phyloP scores from a whole-genome alignment of 371 early-diverging fungal species.

The Lichtheimia ornata region DNA sequence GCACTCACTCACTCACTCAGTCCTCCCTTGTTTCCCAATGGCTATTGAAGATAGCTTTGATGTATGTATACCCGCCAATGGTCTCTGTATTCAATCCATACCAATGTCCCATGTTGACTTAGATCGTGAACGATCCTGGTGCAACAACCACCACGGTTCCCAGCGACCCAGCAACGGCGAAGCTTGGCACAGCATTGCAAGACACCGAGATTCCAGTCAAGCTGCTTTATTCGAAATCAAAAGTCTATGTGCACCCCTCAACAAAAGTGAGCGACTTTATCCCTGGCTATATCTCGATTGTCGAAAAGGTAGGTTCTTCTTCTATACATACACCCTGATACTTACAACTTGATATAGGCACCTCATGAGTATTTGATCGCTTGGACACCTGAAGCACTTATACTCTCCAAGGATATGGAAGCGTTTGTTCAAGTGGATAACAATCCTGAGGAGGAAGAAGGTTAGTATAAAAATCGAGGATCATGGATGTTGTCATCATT shows the following conservation, averaged over 20 bases:
- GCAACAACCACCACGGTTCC: not conserved
- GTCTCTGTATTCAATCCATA: not conserved
- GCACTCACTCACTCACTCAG: not conserved
- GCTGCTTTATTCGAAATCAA: slow-evolving; percentile 47
- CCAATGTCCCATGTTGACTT: not conserved
- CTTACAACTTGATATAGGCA: slow-evolving; percentile 13
- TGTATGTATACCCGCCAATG: not conserved
- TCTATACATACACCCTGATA: not conserved
- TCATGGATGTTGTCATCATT: not conserved
- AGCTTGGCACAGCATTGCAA: not conserved
- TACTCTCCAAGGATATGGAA: slow-evolving; percentile 39
- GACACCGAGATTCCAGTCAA: slow-evolving; percentile 25
- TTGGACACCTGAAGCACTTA: slow-evolving; percentile 48
- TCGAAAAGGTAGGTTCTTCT: slow-evolving; percentile 32
- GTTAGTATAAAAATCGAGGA: slow-evolving; percentile 10
- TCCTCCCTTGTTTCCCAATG: not conserved
- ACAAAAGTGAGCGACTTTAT: slow-evolving; percentile 30
- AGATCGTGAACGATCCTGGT: slow-evolving; percentile 19
- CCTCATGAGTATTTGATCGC: slow-evolving; percentile 38
- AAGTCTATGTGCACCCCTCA: slow-evolving; percentile 52
- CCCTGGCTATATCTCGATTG: slow-evolving; percentile 45
- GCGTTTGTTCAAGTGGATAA: slow-evolving; percentile 42
- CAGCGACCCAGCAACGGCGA: not conserved
- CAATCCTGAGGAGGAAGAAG: slow-evolving; percentile 34
- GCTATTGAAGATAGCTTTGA: slow-evolving; percentile 17